These are phyloP conservation scores for Agmasoma carcini DNA, from an alignment of 371 early-diverging fungal genomes.

Conservation along the genomic window DNA sequence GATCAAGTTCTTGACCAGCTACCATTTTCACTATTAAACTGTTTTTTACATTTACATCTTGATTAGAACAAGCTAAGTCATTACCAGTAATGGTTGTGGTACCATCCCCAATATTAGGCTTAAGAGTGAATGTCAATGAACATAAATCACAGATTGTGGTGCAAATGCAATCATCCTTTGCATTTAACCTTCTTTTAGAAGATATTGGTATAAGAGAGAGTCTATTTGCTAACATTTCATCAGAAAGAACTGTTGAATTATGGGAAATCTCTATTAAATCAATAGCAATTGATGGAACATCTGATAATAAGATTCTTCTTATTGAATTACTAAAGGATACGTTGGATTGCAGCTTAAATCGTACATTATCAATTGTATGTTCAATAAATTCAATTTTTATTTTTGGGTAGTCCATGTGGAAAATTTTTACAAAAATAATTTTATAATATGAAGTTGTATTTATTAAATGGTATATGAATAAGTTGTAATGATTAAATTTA, in stretches of 20 bases:
- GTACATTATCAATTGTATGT: constrained; percentile 11
- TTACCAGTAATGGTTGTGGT: constrained; percentile 19
- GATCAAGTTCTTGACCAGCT: constrained; percentile 74
- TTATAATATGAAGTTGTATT: too few relatives aligned
- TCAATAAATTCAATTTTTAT: constrained; percentile 25
- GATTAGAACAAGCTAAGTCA: constrained; percentile 57
- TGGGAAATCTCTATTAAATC: constrained; percentile 78
- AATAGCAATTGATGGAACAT: constrained; percentile 59
- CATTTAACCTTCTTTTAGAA: constrained; percentile 62
- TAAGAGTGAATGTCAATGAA: constrained; percentile 67
- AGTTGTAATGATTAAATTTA: too few relatives aligned
- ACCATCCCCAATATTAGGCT: constrained; percentile 35
- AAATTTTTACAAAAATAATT: too few relatives aligned
- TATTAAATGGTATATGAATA: too few relatives aligned
- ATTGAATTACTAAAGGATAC: constrained; percentile 84
- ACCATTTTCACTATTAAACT: constrained; percentile 81
- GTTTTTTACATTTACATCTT: constrained; percentile 65
- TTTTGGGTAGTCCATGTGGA: too few relatives aligned
- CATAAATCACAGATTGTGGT: constrained; percentile 69
- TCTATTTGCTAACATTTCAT: constrained; percentile 89
- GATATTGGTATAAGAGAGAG: constrained; percentile 86
- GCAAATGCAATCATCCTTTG: constrained; percentile 52
- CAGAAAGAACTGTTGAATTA: constrained; percentile 81
- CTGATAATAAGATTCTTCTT: constrained; percentile 78
- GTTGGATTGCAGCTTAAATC: constrained; percentile 62